A percentile compares a stretch with the other conserved stretches of the same genome.
Conservation (phyloP, 257 asterid species). For the Penstemon eatonii region DNA sequence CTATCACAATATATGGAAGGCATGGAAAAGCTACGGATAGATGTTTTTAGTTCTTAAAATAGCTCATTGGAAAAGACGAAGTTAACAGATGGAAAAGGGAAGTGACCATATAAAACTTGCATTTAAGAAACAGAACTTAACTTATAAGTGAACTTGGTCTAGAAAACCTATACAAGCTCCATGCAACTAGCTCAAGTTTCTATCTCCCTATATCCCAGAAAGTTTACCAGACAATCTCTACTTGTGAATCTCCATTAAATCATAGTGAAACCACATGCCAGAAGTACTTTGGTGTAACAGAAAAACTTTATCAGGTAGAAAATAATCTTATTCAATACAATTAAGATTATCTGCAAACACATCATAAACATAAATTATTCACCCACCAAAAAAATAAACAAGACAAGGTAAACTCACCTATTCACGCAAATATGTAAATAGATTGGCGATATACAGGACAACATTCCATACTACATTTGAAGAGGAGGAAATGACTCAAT, state of each 20-base stretch:
- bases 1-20: background rate
- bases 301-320: background rate
- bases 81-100: background rate
- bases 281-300: background rate
- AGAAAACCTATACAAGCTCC: slow-evolving; percentile 4
- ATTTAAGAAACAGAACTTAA: background rate
- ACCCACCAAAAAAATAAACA: too few relatives aligned
- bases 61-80: background rate
- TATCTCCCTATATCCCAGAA: background rate
- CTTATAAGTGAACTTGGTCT: background rate
- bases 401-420: background rate
- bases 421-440: background rate
- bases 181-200: background rate
- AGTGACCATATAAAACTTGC: background rate
- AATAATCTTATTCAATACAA: background rate
- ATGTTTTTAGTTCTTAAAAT: background rate
- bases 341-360: background rate
- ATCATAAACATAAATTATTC: background rate
- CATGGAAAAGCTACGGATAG: background rate
- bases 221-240: background rate
- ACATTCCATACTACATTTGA: background rate
- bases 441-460: background rate
- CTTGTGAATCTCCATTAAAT: background rate
- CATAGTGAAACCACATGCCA: slow-evolving; percentile 4
- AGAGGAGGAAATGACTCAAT: background rate